These are phyloP conservation scores for Aurifilum marmelostoma DNA, from an alignment of 2,329 filamentous ascomycete species.

Conservation along the genomic window DNA sequence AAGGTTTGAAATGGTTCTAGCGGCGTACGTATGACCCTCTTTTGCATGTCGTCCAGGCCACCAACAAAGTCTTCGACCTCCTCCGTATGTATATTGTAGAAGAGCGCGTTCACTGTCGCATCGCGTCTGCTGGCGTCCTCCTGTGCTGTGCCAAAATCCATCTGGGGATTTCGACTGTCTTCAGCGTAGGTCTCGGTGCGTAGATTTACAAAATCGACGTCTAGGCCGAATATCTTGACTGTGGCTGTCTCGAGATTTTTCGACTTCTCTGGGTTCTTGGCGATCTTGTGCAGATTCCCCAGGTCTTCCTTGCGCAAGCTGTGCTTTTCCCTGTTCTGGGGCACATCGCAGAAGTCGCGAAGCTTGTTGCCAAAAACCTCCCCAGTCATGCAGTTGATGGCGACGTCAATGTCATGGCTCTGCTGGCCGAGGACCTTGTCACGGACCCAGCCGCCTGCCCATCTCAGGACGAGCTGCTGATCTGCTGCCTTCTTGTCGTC, in stretches of 20 bases:
- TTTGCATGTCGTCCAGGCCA: conserved; percentile 75
- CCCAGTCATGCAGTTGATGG: conserved; percentile 85
- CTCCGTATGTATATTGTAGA: conserved; percentile 86
- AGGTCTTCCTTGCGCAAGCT: conserved; percentile 61
- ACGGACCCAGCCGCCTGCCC: conserved; percentile 86
- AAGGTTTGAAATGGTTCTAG: conserved; percentile 90
- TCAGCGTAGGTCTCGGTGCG: conserved; percentile 88
- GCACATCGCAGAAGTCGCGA: conserved; percentile 66
- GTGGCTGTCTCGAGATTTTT: conserved; percentile 95
- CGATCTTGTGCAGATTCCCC: conserved; percentile 82
- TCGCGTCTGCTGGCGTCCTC: conserved; percentile 90
- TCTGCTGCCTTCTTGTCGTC: conserved; percentile 24
- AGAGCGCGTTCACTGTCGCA: conserved; percentile 92
- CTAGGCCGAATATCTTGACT: conserved; percentile 80
- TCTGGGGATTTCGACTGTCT: conserved; percentile 86
- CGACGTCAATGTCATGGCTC: conserved; percentile 83
- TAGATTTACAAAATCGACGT: conserved; percentile 93
- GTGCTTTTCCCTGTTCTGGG: conserved; percentile 65
- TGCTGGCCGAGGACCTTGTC: conserved; percentile 76
- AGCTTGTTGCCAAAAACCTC: conserved; percentile 73
- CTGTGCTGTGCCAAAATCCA: conserved; percentile 90
- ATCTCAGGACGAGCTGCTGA: conserved; percentile 68
- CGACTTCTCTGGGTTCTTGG: conserved; percentile 91
- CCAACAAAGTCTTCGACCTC: conserved; percentile 83
- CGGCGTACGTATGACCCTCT: conserved; percentile 78